A percentile compares a stretch with the other conserved stretches of the same genome.
phyloP scores from a whole-genome alignment of 805 yeast genomes.

The Phaffomyces thermotolerans region DNA sequence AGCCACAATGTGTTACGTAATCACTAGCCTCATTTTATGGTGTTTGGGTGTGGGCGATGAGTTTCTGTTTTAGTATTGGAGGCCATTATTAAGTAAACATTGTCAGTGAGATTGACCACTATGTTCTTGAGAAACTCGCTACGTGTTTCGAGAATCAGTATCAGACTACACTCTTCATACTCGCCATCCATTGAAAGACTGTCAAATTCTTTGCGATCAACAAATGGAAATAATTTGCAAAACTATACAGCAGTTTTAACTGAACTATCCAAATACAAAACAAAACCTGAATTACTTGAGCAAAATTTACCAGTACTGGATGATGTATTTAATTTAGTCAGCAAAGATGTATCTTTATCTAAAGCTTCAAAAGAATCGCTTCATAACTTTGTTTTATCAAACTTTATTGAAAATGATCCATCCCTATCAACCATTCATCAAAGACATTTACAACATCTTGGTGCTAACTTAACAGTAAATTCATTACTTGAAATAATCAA shows the following conservation, averaged over 20 bases:
- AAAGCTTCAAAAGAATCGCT: constrained; percentile 6
- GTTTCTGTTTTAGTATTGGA: too few relatives aligned
- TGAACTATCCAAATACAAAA: neutral
- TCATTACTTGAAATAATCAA: constrained; percentile 29
- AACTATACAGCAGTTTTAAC: constrained; percentile 1
- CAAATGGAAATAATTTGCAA: neutral
- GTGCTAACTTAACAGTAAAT: constrained; percentile 15
- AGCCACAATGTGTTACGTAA: too few relatives aligned
- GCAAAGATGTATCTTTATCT: neutral
- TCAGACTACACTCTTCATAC: too few relatives aligned
- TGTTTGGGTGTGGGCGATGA: too few relatives aligned
- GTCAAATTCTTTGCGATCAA: neutral
- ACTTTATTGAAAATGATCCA: constrained; percentile 24
- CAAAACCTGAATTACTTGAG: neutral
- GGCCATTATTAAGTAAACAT: too few relatives aligned
- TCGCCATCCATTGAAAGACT: neutral
- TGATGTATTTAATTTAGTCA: constrained; percentile 5
- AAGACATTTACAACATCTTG: constrained; percentile 20
- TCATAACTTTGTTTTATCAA: constrained; percentile 16
- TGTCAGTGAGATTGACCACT: too few relatives aligned
- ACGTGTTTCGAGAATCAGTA: too few relatives aligned
- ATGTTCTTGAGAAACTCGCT: too few relatives aligned
- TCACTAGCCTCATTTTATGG: too few relatives aligned
- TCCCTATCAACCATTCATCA: constrained; percentile 26
- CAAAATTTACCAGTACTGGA: neutral